Evolutionary conservation across 495 filamentous ascomycete species (phyloP), one percentile per base, ranked within the genome.

Genomic region (Cercophora samala): DNA sequence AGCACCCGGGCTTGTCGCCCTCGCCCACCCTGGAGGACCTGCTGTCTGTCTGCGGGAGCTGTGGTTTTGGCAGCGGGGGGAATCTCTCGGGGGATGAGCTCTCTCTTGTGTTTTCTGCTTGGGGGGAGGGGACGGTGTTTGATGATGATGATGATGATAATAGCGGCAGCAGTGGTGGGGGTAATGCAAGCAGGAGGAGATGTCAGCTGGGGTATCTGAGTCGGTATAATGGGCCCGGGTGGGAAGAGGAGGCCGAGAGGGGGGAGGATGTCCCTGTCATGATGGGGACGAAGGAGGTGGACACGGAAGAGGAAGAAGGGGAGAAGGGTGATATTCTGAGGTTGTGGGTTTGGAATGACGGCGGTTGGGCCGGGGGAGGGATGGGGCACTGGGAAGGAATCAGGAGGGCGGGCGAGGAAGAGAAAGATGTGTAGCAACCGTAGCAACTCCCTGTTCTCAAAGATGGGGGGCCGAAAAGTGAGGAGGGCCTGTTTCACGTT

Each of bases 301-400:
- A 68, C 17, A 65, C 51, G 25, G 66, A 23, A 17, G 69, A 73
- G 58, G 59, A 60, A 2, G 71, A 60, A 15, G 64, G 63, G 52
- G 66, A 42, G 8, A 66, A 65, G 13, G 66, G 60, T 19, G 66
- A 46, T 18, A 66, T 73, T 11, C 62, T 73, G 65, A 64, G 71
- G 65, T 59, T 73, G 51, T 73, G 71, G 71, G 69, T 73, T 26
- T 73, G 61, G 56, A 73, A 73, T 58, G 69, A 73, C 23, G 67
- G 71, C 26, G 26, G 4, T 11, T 69, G 66, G 59, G 53, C 67
- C 53, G 26, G 55, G 13, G 71, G 69, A 0, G 66, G 66, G 18
- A 60, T 69, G 37, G 71, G 71, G 53, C 71, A 73, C 58, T 71
- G 65, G 32, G 71, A 71, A 61, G 71, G 71, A 60, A 51, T 71